Conservation (phyloP, 2,329 filamentous ascomycete genomes). For the Verticillium isaacii region DNA sequence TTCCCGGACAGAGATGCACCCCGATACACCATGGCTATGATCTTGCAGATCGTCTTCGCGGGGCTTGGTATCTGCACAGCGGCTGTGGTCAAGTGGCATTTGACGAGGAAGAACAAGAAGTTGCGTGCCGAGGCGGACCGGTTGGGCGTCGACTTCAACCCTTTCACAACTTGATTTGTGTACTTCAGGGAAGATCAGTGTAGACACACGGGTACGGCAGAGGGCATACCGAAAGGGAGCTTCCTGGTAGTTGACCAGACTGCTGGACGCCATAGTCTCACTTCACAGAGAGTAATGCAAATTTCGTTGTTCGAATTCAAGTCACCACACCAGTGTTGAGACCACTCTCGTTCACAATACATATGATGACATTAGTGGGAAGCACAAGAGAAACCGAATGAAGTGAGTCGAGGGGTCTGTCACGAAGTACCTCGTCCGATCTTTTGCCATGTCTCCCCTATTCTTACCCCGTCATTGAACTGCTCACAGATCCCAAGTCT, state of each 20-base stretch:
- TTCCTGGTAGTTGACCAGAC: too few relatives aligned
- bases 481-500: too few relatives aligned
- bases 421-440: too few relatives aligned
- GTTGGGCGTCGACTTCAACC: slow-evolving; percentile 17
- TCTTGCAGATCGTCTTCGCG: slow-evolving; percentile 16
- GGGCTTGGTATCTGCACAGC: slow-evolving; percentile 27
- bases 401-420: too few relatives aligned
- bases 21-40: slow-evolving; percentile 13
- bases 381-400: too few relatives aligned
- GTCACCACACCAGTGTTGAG: background rate
- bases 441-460: too few relatives aligned
- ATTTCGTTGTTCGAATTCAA: background rate
- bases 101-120: slow-evolving; percentile 30
- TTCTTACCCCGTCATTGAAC: too few relatives aligned
- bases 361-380: too few relatives aligned
- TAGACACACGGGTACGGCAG: background rate
- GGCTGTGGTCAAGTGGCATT: slow-evolving; percentile 26
- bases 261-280: too few relatives aligned
- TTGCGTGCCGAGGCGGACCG: slow-evolving; percentile 14
- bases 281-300: too few relatives aligned
- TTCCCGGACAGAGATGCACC: slow-evolving; percentile 25
- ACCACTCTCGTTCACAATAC: too few relatives aligned
- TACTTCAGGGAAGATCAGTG: background rate
- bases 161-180: background rate
- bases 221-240: too few relatives aligned